These are phyloP conservation scores for Cladophialophora chaetospira DNA, from an alignment of 2,329 filamentous ascomycete species.

Conservation along the genomic window DNA sequence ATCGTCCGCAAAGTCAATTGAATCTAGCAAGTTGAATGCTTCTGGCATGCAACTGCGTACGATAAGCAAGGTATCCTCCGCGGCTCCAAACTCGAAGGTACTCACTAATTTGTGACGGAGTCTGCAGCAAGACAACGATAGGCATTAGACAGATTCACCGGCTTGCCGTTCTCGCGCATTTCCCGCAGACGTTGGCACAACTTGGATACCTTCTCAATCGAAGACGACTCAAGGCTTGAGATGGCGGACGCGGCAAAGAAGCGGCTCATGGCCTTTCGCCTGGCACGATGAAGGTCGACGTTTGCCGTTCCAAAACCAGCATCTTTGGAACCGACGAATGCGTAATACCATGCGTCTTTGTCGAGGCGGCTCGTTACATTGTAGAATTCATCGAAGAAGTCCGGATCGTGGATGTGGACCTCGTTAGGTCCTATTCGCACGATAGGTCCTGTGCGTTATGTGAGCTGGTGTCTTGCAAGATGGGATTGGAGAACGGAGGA, in stretches of 20 bases:
- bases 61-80: background rate
- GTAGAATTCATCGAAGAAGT: conserved; percentile 32
- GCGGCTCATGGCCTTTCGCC: conserved; percentile 40
- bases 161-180: conserved; percentile 23
- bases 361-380: conserved; percentile 27
- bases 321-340: conserved; percentile 31
- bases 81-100: background rate
- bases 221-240: conserved; percentile 24
- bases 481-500: background rate
- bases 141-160: conserved; percentile 30
- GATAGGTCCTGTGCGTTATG: conserved; percentile 41
- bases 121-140: conserved; percentile 32
- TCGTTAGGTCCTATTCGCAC: conserved; percentile 31
- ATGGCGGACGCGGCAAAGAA: conserved; percentile 39
- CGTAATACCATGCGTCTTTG: conserved; percentile 32
- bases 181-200: conserved; percentile 27
- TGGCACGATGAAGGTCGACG: conserved; percentile 38
- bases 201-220: conserved; percentile 24
- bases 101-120: conserved; percentile 30
- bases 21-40: conserved; percentile 28
- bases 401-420: conserved; percentile 32
- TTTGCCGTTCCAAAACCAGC: conserved; percentile 39
- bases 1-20: conserved; percentile 31
- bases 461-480: background rate
- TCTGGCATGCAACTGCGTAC: conserved; percentile 23